These are phyloP conservation scores for Trypanosoma lewisi DNA, from an alignment of 208 protist species.

Conservation along the genomic window DNA sequence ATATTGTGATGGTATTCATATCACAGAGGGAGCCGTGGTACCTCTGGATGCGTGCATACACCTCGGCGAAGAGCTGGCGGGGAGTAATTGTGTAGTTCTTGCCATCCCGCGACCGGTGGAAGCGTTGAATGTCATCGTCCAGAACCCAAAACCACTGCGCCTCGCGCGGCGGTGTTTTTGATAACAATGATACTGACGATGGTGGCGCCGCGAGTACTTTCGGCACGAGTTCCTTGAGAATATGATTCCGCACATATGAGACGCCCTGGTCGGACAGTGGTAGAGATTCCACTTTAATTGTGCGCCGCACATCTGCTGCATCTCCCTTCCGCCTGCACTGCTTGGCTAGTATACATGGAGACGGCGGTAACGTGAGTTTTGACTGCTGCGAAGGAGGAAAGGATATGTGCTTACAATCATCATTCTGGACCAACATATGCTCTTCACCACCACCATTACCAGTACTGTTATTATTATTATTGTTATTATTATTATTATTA, in stretches of 20 bases:
- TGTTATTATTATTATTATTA: too few relatives aligned
- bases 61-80: constrained; percentile 53
- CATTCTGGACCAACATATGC: too few relatives aligned
- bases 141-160: constrained; percentile 69
- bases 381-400: too few relatives aligned
- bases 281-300: constrained; percentile 58
- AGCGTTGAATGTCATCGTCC: constrained; percentile 83
- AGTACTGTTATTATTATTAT: too few relatives aligned
- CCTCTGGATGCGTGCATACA: constrained; percentile 36
- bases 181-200: too few relatives aligned
- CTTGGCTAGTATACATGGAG: too few relatives aligned
- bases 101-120: constrained; percentile 32
- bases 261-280: constrained; percentile 63
- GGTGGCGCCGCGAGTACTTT: constrained; percentile 23
- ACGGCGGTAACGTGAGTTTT: too few relatives aligned
- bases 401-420: too few relatives aligned
- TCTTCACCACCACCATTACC: too few relatives aligned
- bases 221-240: constrained; percentile 73
- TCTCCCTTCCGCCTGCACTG: too few relatives aligned
- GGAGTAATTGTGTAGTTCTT: constrained; percentile 48
- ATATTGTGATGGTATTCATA: constrained; percentile 43
- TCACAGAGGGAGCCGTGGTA: constrained; percentile 8
- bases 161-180: not conserved
- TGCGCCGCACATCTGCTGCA: too few relatives aligned
- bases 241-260: constrained; percentile 85